phyloP scores from a whole-genome alignment of 441 rosid genomes.

The Eutrema salsugineum region DNA sequence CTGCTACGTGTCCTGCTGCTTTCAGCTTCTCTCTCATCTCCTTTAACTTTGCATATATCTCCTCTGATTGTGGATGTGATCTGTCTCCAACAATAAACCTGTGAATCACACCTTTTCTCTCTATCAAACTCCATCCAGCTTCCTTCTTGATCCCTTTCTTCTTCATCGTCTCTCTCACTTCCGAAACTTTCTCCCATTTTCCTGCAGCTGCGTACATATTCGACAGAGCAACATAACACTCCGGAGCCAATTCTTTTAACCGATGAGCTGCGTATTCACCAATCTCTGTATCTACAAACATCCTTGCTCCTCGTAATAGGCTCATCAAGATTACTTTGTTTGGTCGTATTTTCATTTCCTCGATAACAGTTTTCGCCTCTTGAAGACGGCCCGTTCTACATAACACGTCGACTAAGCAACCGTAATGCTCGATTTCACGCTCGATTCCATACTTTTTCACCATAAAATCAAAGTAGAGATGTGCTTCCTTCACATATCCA shows the following conservation, averaged over 20 bases:
- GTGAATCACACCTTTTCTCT: slow-evolving; percentile 41
- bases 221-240: slow-evolving; percentile 42
- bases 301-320: slow-evolving; percentile 44
- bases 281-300: slow-evolving; percentile 25
- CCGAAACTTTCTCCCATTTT: slow-evolving; percentile 44
- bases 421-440: slow-evolving; percentile 44
- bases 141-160: slow-evolving; percentile 44
- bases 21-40: slow-evolving; percentile 45
- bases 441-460: slow-evolving; percentile 36
- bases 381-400: slow-evolving; percentile 46
- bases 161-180: slow-evolving; percentile 51
- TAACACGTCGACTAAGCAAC: slow-evolving; percentile 49
- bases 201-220: slow-evolving; percentile 49
- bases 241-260: slow-evolving; percentile 39
- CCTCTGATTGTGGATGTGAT: slow-evolving; percentile 39
- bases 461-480: slow-evolving; percentile 44
- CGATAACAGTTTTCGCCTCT: slow-evolving; percentile 41
- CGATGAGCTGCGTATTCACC: slow-evolving; percentile 48
- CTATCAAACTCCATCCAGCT: slow-evolving; percentile 53
- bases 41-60: slow-evolving; percentile 37
- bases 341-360: slow-evolving; percentile 43
- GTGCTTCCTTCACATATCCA: slow-evolving; percentile 45
- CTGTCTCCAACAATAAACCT: slow-evolving; percentile 46
- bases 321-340: slow-evolving; percentile 51
- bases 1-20: slow-evolving; percentile 42